Conservation (phyloP, 108 stramenopile genomes). For the Skeletonema marinoi region DNA sequence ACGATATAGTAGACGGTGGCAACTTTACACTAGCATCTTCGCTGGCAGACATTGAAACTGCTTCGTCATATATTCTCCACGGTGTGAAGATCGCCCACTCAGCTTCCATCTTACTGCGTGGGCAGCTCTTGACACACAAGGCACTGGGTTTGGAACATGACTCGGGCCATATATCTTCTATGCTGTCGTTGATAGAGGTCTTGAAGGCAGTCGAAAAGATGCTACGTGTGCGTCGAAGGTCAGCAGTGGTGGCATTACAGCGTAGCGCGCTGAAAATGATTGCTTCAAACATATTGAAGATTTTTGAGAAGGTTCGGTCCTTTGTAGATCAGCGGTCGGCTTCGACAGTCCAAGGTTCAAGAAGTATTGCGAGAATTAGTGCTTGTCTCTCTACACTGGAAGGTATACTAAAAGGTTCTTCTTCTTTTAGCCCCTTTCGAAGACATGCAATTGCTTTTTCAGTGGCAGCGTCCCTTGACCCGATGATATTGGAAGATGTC, state of each 20-base stretch:
- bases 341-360: slow-evolving; percentile 21
- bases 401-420: slow-evolving; percentile 41
- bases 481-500: slow-evolving; percentile 16
- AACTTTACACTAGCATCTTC: slow-evolving; percentile 11
- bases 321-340: slow-evolving; percentile 40
- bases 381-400: slow-evolving; percentile 50
- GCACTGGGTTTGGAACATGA: slow-evolving; percentile 30
- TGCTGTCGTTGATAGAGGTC: slow-evolving; percentile 35
- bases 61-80: slow-evolving; percentile 42
- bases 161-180: slow-evolving; percentile 20
- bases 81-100: slow-evolving; percentile 49
- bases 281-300: slow-evolving; percentile 42
- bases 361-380: slow-evolving; percentile 28
- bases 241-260: slow-evolving; percentile 41
- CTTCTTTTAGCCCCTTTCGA: slow-evolving; percentile 46
- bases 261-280: slow-evolving; percentile 45
- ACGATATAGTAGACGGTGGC: slow-evolving; percentile 13
- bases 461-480: slow-evolving; percentile 42
- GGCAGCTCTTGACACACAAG: slow-evolving; percentile 42
- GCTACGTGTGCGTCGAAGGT: slow-evolving; percentile 45
- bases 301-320: slow-evolving; percentile 32
- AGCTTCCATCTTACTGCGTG: slow-evolving; percentile 41
- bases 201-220: slow-evolving; percentile 54
- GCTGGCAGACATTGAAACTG: slow-evolving; percentile 34
- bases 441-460: slow-evolving; percentile 32